Conservation (phyloP, 345 rosid species). For the Populus deltoides region DNA sequence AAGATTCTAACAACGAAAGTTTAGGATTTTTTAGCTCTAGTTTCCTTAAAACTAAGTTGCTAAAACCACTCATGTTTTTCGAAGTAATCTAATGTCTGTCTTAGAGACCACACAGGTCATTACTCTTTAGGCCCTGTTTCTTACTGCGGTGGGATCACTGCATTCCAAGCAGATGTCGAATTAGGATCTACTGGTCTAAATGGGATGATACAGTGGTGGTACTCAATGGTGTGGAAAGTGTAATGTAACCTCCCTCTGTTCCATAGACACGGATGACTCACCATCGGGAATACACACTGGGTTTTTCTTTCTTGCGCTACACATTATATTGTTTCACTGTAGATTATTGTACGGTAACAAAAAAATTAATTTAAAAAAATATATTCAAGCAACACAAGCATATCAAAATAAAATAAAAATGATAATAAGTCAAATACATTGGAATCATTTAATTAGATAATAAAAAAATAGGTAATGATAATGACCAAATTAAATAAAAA, state of each 20-base stretch:
- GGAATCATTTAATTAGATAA: too few species aligned
- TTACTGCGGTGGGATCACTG: slow-evolving; percentile 36
- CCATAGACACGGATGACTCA: background rate
- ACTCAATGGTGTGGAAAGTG: background rate
- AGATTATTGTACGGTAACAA: too few species aligned
- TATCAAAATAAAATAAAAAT: too few species aligned
- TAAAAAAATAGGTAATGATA: too few species aligned
- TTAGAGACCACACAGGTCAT: too few species aligned
- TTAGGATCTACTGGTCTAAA: slow-evolving; percentile 59
- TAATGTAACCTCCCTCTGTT: background rate
- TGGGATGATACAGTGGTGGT: background rate
- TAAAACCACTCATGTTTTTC: background rate
- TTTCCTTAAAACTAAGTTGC: slow-evolving; percentile 37
- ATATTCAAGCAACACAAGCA: too few species aligned
- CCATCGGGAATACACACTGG: background rate
- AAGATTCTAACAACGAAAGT: slow-evolving; percentile 51
- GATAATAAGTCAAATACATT: too few species aligned
- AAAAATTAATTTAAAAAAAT: too few species aligned
- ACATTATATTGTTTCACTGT: background rate
- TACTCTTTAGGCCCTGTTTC: too few species aligned
- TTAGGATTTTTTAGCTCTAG: slow-evolving; percentile 55
- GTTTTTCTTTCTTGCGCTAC: background rate
- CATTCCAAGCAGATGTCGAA: slow-evolving; percentile 98
- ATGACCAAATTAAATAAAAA: too few species aligned
- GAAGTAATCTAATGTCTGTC: too few species aligned